These are phyloP conservation scores for Wickerhamomyces sp. DNA, from an alignment of 1,139 yeast genomes.

Conservation along the genomic window DNA sequence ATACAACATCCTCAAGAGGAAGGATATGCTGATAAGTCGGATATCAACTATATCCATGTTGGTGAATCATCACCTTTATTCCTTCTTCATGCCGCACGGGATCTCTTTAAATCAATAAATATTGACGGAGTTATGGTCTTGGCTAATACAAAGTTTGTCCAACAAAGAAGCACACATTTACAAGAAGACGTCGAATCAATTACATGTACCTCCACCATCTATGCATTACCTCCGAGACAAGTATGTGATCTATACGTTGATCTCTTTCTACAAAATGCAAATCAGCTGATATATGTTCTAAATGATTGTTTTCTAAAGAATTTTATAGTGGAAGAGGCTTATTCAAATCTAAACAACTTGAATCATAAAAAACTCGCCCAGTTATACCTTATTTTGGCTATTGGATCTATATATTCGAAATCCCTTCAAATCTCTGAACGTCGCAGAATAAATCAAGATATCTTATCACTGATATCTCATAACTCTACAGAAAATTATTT, in stretches of 20 bases:
- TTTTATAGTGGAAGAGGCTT: conserved; percentile 26
- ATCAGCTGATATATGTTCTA: conserved; percentile 31
- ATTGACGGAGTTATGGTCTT: neutral
- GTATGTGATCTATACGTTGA: conserved; percentile 25
- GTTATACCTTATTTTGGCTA: conserved; percentile 9
- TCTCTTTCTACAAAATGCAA: conserved; percentile 30
- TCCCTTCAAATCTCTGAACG: conserved; percentile 3
- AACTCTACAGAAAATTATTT: conserved; percentile 22
- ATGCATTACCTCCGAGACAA: conserved; percentile 27
- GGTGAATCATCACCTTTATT: conserved; percentile 8
- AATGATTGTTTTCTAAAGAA: conserved; percentile 28
- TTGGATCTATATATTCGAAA: conserved; percentile 3
- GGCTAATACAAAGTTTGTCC: neutral
- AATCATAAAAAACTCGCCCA: conserved; percentile 25
- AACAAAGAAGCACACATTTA: neutral
- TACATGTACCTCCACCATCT: neutral
- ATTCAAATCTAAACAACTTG: conserved; percentile 27
- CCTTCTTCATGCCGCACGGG: conserved; percentile 3
- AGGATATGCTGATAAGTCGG: conserved; percentile 2
- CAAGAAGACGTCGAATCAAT: neutral
- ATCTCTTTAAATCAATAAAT: conserved; percentile 3
- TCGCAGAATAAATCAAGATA: neutral
- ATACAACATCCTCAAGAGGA: neutral
- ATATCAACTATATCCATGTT: conserved; percentile 1
- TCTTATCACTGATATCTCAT: conserved; percentile 4